Evolutionary conservation across 2,329 filamentous ascomycete genomes (phyloP).

Genomic region (Endoconidiophora laricicola): DNA sequence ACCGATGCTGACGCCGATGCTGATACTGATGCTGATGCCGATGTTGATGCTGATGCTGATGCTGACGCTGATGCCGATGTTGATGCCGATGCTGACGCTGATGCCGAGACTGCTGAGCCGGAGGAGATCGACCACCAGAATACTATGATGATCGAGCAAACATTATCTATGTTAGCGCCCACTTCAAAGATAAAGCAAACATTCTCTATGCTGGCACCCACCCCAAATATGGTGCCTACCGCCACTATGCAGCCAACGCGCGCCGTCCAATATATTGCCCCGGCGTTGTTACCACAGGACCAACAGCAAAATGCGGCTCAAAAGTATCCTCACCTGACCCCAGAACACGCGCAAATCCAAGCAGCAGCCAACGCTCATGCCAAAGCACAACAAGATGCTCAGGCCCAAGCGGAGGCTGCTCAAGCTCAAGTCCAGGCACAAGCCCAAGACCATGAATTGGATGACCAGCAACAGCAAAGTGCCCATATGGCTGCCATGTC

Average conservation of each 20-base stretch:
- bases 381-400: slow-evolving; percentile 2
- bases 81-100: too few relatives aligned
- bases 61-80: too few relatives aligned
- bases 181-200: background rate
- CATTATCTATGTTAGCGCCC: background rate
- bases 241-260: slow-evolving; percentile 1
- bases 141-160: background rate
- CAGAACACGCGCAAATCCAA: slow-evolving; percentile 4
- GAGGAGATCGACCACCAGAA: background rate
- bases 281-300: background rate
- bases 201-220: background rate
- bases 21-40: too few relatives aligned
- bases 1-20: too few relatives aligned
- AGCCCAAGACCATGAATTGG: background rate
- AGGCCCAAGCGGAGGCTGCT: background rate
- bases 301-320: background rate
- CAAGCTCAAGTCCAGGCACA: slow-evolving; percentile 6
- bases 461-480: background rate
- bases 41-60: too few relatives aligned
- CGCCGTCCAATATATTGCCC: slow-evolving; percentile 1
- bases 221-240: slow-evolving; percentile 2
- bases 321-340: slow-evolving; percentile 1
- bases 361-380: slow-evolving; percentile 3
- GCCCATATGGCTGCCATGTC: background rate
- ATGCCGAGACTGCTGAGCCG: too few relatives aligned